A percentile compares a stretch with the other conserved stretches of the same genome.
Evolutionary conservation across 495 filamentous ascomycete species (phyloP).

Genomic region (Evernia prunastri): DNA sequence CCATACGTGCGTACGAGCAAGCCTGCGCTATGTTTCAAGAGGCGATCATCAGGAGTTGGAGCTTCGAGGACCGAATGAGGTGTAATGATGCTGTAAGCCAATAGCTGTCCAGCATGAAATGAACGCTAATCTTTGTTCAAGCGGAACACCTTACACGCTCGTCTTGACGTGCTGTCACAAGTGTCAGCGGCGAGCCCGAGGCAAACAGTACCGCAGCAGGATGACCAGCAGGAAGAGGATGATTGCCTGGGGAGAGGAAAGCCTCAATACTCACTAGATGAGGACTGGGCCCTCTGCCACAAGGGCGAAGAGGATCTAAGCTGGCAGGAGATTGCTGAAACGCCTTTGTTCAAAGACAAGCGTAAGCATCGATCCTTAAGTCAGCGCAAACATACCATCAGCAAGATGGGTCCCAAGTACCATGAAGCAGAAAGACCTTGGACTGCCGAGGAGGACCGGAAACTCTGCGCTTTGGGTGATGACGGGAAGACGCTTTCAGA

Average conservation of each 20-base stretch:
- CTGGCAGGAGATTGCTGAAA: neutral
- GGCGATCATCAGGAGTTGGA: neutral
- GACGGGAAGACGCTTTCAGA: neutral
- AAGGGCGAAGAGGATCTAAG: neutral
- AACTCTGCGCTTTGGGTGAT: neutral
- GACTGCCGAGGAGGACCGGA: neutral
- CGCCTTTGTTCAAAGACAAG: neutral
- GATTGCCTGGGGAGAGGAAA: neutral
- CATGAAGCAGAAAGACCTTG: neutral
- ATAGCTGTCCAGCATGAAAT: neutral
- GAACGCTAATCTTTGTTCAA: neutral
- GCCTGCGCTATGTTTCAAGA: neutral
- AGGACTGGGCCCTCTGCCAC: neutral
- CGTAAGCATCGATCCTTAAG: slow-evolving; percentile 7
- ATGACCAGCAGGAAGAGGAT: neutral
- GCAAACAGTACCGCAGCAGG: neutral
- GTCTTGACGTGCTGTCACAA: neutral
- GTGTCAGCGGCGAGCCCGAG: neutral
- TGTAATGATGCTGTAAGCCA: neutral
- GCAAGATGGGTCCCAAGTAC: neutral
- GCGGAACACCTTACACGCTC: neutral
- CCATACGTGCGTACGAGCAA: neutral
- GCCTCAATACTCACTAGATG: neutral
- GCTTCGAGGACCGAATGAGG: neutral
- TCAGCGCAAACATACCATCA: slow-evolving; percentile 1